Base-by-base conservation (phyloP, 768 basidiomycete species). In the Amanita subjunquillea region DNA sequence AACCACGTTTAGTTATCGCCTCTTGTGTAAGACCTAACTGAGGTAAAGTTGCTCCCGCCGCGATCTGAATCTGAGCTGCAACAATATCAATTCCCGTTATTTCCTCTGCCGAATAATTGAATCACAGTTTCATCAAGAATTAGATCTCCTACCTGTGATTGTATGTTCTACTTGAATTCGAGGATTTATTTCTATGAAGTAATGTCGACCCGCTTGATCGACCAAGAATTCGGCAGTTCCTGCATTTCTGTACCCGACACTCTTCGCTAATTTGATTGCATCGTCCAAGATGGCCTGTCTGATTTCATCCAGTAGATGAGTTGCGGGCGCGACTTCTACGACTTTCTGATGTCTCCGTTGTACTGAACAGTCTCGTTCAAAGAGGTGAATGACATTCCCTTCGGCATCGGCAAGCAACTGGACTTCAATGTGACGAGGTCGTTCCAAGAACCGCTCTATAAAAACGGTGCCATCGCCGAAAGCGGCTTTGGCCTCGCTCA, bases 81-180 rank as follows among this genome's bases (percentile, higher is more conserved):
- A 98, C 93, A 57, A 99, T 95, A 64, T 99, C 96, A 67, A 98
- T 93, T 48, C 96, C 96, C 55, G 96, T 98, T 63, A 99, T 99
- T 65, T 97, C 94, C 87, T 98, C 96, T 94, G 5, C 13, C 34
- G 65, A 27, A 53, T 45, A 51, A 39, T 38, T 48, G 37, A 60
- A 50, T 47, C 50, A 39, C 51, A 29, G 34, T 22, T 45, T 29
- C 37, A 40, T 38, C 43, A 54, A 43, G 25, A 52, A 41, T 39
- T n/a, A 36, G 15, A 52, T 54, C 53, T 38, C 65, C 29, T 55
- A 91, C 92, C 92, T 55, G 96, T 97, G 66, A 98, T 97, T 53
- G 96, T 98, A 70, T 98, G 96, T 66, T 98, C 96, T 70, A 99
- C 96, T 69, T 99, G 96, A 62, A 99, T 97, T 72, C 96, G 92